Evolutionary conservation across 257 asterid genomes (phyloP).

Genomic region (Lycium ferocissimum): DNA sequence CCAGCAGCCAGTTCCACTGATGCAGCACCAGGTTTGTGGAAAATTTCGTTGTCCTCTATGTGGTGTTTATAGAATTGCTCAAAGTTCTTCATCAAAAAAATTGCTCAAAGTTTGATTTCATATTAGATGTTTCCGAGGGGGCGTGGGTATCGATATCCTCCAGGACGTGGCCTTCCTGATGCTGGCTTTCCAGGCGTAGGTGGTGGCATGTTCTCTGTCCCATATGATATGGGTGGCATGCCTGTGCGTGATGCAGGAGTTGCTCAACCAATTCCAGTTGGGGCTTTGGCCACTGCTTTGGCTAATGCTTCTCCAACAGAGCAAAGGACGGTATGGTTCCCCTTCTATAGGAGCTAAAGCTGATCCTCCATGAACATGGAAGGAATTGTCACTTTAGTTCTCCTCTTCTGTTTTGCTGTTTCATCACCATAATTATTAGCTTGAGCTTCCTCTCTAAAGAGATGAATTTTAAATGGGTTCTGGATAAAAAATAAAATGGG

Average conservation of each 20-base stretch:
- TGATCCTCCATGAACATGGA: not conserved
- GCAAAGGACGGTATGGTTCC: constrained; percentile 78
- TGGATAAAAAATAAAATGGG: not conserved
- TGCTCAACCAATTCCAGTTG: constrained; percentile 74
- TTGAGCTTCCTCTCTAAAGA: not conserved
- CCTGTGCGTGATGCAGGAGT: constrained; percentile 78
- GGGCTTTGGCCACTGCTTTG: constrained; percentile 92
- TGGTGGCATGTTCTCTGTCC: constrained; percentile 79
- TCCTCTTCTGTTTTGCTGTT: not conserved
- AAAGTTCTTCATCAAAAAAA: not conserved
- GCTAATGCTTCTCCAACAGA: constrained; percentile 90
- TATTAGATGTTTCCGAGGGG: constrained; percentile 88
- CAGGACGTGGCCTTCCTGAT: constrained; percentile 81
- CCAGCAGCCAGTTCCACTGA: constrained; percentile 74
- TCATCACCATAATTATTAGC: not conserved
- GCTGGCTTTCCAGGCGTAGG: constrained; percentile 63
- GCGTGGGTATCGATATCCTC: constrained; percentile 80
- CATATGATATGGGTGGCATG: constrained; percentile 85
- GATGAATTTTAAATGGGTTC: not conserved
- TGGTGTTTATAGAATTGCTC: not conserved
- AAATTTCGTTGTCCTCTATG: not conserved
- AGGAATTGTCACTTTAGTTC: not conserved
- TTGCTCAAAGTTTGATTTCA: not conserved
- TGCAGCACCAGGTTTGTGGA: constrained; percentile 79
- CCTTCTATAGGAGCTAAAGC: constrained; percentile 14